Conservation (phyloP, 2,329 filamentous ascomycete species). For the Emmonsiellopsis sp. region DNA sequence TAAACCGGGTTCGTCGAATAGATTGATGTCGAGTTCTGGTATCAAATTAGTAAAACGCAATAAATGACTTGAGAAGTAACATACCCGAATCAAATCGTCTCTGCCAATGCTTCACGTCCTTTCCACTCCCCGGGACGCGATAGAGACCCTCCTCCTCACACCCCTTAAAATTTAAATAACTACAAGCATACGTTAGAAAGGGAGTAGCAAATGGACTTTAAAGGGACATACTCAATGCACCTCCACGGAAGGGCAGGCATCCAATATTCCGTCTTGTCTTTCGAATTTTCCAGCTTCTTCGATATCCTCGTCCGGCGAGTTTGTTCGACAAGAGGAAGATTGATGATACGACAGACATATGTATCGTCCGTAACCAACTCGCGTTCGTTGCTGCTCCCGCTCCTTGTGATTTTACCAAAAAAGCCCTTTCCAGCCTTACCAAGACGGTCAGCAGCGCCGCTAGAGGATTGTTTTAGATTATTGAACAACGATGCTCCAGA, state of each 20-base stretch:
- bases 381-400: slow-evolving; percentile 59
- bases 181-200: slow-evolving; percentile 16
- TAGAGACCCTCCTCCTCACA: slow-evolving; percentile 92
- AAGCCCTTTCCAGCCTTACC: slow-evolving; percentile 70
- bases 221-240: slow-evolving; percentile 63
- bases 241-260: slow-evolving; percentile 95
- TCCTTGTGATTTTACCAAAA: slow-evolving; percentile 65
- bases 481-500: slow-evolving; percentile 53
- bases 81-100: slow-evolving; percentile 76
- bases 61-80: slow-evolving; percentile 10
- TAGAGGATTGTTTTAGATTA: slow-evolving; percentile 62
- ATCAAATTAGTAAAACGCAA: slow-evolving; percentile 4
- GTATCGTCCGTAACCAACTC: slow-evolving; percentile 65
- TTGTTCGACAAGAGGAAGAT: slow-evolving; percentile 76
- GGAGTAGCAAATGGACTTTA: neutral
- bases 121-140: slow-evolving; percentile 79
- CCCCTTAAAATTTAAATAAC: slow-evolving; percentile 86
- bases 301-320: slow-evolving; percentile 86
- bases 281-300: slow-evolving; percentile 74
- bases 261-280: slow-evolving; percentile 97
- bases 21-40: slow-evolving; percentile 74
- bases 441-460: slow-evolving; percentile 60
- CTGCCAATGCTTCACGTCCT: slow-evolving; percentile 89
- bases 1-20: slow-evolving; percentile 77
- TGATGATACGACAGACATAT: slow-evolving; percentile 77